Evolutionary conservation across 176 grass and related monocot species (phyloP).

Genomic region (Triticum urartu): DNA sequence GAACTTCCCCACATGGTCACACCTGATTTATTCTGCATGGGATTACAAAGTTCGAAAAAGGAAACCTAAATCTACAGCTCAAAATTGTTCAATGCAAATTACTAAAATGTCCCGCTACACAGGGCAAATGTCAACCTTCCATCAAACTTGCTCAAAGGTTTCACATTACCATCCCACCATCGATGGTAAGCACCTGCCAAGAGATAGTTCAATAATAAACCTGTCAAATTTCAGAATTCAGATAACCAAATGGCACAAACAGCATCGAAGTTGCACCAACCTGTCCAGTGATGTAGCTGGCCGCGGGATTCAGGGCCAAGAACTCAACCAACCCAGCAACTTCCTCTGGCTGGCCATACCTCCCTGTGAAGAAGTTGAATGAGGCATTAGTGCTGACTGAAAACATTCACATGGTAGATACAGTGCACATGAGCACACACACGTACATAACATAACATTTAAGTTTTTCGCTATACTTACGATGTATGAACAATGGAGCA

Average conservation of each 20-base stretch:
- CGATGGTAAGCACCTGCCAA: conserved; percentile 58
- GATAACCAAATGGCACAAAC: neutral
- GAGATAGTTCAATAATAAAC: neutral
- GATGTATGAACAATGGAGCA: neutral
- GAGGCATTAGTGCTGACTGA: neutral
- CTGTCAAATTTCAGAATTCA: neutral
- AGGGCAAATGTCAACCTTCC: neutral
- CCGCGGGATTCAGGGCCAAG: conserved; percentile 43
- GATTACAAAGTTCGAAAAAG: neutral
- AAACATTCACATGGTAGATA: neutral
- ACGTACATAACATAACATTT: neutral
- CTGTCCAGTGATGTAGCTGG: conserved; percentile 58
- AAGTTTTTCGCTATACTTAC: neutral
- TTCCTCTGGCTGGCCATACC: conserved; percentile 82
- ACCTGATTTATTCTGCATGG: conserved; percentile 19
- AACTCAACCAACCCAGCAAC: conserved; percentile 52
- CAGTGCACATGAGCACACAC: neutral
- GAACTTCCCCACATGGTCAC: neutral
- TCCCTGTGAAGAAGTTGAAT: conserved; percentile 48
- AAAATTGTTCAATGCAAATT: conserved; percentile 22
- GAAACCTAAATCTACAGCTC: neutral
- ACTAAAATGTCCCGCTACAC: neutral
- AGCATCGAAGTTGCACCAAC: neutral
- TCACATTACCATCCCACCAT: conserved; percentile 76
- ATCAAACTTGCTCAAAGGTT: neutral